Evolutionary conservation across 2,329 filamentous ascomycete species (phyloP).

Genomic region (Graphilbum ipis-grandicollis): DNA sequence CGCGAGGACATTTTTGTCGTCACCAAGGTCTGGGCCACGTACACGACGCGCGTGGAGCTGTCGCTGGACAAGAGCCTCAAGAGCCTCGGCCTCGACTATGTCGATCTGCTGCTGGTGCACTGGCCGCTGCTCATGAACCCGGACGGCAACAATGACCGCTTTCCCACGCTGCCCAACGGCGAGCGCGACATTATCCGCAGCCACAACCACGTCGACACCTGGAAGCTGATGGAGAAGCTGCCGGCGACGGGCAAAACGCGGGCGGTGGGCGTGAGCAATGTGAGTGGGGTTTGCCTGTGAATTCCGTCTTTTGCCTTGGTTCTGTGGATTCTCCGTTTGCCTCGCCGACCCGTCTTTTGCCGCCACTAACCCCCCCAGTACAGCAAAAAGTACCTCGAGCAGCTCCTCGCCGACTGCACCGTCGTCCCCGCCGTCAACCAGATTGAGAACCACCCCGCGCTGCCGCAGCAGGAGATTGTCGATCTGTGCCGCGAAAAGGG

Average conservation of each 20-base stretch:
- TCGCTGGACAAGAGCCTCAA: slow-evolving; percentile 57
- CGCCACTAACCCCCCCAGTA: slow-evolving; percentile 19
- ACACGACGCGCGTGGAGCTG: slow-evolving; percentile 51
- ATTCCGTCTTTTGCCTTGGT: background rate
- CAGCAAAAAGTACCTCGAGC: slow-evolving; percentile 35
- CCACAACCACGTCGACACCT: slow-evolving; percentile 59
- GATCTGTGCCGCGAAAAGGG: slow-evolving; percentile 49
- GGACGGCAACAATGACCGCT: slow-evolving; percentile 53
- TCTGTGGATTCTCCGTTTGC: background rate
- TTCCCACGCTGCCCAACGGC: slow-evolving; percentile 60
- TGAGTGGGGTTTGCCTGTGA: no score
- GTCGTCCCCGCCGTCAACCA: slow-evolving; percentile 52
- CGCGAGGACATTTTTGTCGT: slow-evolving; percentile 70
- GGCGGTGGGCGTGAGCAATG: slow-evolving; percentile 38
- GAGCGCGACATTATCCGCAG: slow-evolving; percentile 52
- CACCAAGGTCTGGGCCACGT: slow-evolving; percentile 74
- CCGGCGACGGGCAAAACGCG: slow-evolving; percentile 38
- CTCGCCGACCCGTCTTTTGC: background rate
- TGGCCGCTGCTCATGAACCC: slow-evolving; percentile 74
- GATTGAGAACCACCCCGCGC: slow-evolving; percentile 56
- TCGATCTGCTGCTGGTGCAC: slow-evolving; percentile 71
- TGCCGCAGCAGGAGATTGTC: slow-evolving; percentile 56
- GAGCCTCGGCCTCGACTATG: slow-evolving; percentile 59
- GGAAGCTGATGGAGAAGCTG: slow-evolving; percentile 58
- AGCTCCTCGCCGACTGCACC: slow-evolving; percentile 30